A percentile compares a stretch with the other conserved stretches of the same genome.
Conservation (phyloP, 1,284 basidiomycete species). For the Phenoliferia sp. region DNA sequence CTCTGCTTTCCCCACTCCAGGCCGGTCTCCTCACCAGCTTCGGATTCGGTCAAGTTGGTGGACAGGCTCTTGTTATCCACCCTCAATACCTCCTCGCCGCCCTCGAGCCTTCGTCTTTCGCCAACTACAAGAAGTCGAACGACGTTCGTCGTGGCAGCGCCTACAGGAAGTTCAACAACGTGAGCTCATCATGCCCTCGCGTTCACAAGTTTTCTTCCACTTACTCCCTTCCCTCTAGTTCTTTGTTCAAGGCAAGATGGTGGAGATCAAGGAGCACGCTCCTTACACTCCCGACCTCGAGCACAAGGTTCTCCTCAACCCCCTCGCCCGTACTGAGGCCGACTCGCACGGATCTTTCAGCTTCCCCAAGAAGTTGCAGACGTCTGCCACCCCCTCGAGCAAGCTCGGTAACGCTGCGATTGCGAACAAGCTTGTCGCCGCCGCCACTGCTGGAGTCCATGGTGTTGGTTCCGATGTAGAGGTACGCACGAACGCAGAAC, state of each 20-base stretch:
- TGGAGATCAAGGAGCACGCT: slow-evolving; percentile 91
- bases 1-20: slow-evolving; percentile 4
- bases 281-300: slow-evolving; percentile 88
- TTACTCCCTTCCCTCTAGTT: slow-evolving; percentile 14
- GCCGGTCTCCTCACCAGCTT: slow-evolving; percentile 67
- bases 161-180: slow-evolving; percentile 90
- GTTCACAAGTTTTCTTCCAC: not conserved
- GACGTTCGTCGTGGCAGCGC: slow-evolving; percentile 63
- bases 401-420: slow-evolving; percentile 65
- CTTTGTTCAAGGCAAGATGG: slow-evolving; percentile 85
- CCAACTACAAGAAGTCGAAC: slow-evolving; percentile 68
- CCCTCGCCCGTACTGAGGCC: slow-evolving; percentile 77
- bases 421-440: slow-evolving; percentile 47
- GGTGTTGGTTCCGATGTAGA: slow-evolving; percentile 41
- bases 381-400: slow-evolving; percentile 48
- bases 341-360: slow-evolving; percentile 82
- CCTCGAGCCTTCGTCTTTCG: slow-evolving; percentile 67
- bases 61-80: slow-evolving; percentile 80
- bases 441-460: slow-evolving; percentile 29
- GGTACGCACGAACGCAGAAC: slow-evolving; percentile 35
- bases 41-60: slow-evolving; percentile 98
- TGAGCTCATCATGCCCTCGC: slow-evolving; percentile 1
- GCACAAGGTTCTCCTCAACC: slow-evolving; percentile 83
- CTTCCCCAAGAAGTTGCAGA: slow-evolving; percentile 58
- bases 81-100: slow-evolving; percentile 84